A percentile compares a stretch with the other conserved stretches of the same genome.
Evolutionary conservation across 148 eudicot genomes (phyloP).

Genomic region (Rhododendron williamsianum): DNA sequence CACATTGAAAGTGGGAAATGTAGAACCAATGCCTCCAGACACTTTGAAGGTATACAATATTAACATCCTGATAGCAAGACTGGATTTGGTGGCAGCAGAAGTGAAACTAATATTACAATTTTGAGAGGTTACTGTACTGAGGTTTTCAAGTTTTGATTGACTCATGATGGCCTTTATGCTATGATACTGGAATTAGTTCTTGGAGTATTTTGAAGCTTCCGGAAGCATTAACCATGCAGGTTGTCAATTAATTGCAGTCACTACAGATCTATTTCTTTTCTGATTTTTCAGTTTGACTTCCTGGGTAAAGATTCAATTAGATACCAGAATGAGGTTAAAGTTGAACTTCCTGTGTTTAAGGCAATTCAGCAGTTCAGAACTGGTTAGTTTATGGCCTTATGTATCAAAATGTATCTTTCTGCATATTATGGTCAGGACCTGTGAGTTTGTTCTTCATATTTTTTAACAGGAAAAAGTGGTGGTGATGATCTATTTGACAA

Average conservation of each 20-base stretch:
- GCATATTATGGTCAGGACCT: neutral
- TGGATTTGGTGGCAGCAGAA: neutral
- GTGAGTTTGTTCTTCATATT: neutral
- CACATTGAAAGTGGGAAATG: conserved; percentile 95
- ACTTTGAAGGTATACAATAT: conserved; percentile 56
- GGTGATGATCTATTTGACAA: conserved; percentile 84
- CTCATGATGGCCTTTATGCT: neutral
- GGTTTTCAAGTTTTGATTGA: conserved; percentile 2
- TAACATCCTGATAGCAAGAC: neutral
- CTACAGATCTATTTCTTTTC: neutral
- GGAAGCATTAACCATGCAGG: neutral
- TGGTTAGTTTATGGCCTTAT: conserved; percentile 24
- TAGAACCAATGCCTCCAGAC: conserved; percentile 80
- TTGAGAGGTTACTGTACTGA: neutral
- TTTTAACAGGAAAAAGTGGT: conserved; percentile 59
- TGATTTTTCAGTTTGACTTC: conserved; percentile 78
- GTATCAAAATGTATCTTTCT: neutral
- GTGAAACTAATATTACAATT: neutral
- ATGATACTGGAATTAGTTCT: neutral
- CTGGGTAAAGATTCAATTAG: conserved; percentile 98
- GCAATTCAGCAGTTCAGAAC: conserved; percentile 75
- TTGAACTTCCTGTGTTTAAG: conserved; percentile 71
- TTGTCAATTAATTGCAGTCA: neutral
- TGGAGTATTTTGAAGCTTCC: conserved; percentile 11
- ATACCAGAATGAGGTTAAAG: conserved; percentile 79